Conservation (phyloP, 495 filamentous ascomycete genomes). For the Cenococcum geophilum region DNA sequence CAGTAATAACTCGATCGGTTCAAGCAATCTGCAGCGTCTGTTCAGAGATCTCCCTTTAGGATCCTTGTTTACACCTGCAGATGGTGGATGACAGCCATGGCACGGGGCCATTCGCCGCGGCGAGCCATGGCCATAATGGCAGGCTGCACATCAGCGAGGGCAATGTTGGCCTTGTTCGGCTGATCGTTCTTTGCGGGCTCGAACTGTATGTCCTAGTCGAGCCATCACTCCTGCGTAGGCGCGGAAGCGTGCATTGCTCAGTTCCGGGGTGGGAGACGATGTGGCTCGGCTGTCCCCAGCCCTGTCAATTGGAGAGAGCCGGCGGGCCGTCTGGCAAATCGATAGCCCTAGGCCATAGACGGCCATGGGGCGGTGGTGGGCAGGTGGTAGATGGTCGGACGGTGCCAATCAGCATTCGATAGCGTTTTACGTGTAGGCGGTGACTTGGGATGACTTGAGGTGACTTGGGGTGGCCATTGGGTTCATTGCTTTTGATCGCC, state of each 20-base stretch:
- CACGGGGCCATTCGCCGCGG: constrained; percentile 23
- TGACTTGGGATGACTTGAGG: neutral
- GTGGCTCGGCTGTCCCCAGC: neutral
- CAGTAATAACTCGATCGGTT: constrained; percentile 33
- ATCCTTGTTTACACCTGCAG: constrained; percentile 29
- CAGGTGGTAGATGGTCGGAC: too few relatives aligned
- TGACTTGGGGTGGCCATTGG: neutral
- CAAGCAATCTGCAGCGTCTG: constrained; percentile 14
- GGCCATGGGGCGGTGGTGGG: too few relatives aligned
- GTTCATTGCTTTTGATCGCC: constrained; percentile 16
- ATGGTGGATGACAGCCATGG: constrained; percentile 31
- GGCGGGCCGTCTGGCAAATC: neutral
- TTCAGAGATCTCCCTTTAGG: constrained; percentile 28
- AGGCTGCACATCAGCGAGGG: constrained; percentile 23
- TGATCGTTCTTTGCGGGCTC: constrained; percentile 30
- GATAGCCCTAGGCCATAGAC: neutral
- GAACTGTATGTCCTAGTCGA: neutral
- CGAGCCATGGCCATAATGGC: constrained; percentile 24
- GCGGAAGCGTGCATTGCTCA: constrained; percentile 4
- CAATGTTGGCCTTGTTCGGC: constrained; percentile 30
- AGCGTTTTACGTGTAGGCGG: neutral
- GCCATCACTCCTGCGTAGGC: neutral
- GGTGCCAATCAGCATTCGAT: neutral
- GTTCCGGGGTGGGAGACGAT: neutral
- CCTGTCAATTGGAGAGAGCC: neutral